Percentiles rank a stretch among this genome's conserved stretches.
Evolutionary conservation across 176 grass and related monocot genomes (phyloP).

Genomic region (Eragrostis curvula): DNA sequence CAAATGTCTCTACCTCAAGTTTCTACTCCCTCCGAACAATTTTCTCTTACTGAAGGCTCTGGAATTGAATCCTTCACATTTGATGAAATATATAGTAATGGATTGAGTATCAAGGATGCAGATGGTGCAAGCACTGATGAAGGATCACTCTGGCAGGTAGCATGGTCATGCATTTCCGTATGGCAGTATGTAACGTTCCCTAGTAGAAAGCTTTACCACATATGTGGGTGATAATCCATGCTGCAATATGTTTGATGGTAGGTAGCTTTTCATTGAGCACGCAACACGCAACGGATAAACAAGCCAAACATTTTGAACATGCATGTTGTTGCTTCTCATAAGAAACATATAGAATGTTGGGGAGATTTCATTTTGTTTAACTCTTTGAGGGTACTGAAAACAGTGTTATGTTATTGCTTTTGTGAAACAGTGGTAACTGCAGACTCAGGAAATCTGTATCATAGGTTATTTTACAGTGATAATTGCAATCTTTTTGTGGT

Average conservation of each 20-base stretch:
- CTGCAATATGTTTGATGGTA: neutral
- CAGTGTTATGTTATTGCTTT: neutral
- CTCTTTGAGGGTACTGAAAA: neutral
- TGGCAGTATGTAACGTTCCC: conserved; percentile 19
- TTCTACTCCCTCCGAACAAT: conserved; percentile 46
- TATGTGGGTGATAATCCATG: neutral
- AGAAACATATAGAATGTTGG: conserved; percentile 5
- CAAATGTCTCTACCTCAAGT: conserved; percentile 47
- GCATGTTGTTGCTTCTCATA: neutral
- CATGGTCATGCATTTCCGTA: conserved; percentile 4
- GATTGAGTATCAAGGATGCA: conserved; percentile 51
- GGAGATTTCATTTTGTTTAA: neutral
- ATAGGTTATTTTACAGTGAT: conserved; percentile 23
- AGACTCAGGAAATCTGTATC: conserved; percentile 21
- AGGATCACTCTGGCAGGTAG: conserved; percentile 73
- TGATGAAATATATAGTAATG: conserved; percentile 65
- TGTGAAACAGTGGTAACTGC: conserved; percentile 3
- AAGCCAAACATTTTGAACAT: neutral
- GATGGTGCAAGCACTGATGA: conserved; percentile 40
- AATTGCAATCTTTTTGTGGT: conserved; percentile 12
- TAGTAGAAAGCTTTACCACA: neutral
- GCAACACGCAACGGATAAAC: conserved; percentile 7
- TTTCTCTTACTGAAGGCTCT: conserved; percentile 46
- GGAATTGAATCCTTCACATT: conserved; percentile 64
- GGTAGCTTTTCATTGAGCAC: neutral